These are phyloP conservation scores for Pyrenopolyporus hunteri DNA, from an alignment of 495 filamentous ascomycete genomes.

Conservation along the genomic window DNA sequence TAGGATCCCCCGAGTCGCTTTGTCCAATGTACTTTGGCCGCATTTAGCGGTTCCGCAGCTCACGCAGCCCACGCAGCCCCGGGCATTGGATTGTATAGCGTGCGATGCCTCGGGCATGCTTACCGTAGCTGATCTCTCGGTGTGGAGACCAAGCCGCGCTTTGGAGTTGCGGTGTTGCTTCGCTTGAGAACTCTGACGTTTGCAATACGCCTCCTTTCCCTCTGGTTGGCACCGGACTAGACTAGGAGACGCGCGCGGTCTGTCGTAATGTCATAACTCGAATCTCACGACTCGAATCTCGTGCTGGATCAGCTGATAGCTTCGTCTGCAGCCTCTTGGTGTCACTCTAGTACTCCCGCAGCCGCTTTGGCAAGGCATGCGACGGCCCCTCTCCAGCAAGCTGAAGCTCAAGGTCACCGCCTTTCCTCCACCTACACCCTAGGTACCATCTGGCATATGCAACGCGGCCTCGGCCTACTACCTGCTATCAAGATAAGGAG, in stretches of 20 bases:
- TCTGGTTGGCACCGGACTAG: conserved; percentile 2
- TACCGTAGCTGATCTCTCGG: not conserved
- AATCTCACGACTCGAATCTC: conserved; percentile 12
- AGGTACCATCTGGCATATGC: conserved; percentile 40
- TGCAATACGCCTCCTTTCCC: conserved; percentile 34
- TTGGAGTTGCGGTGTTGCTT: conserved; percentile 5
- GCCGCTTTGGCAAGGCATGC: conserved; percentile 5
- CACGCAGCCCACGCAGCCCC: not conserved
- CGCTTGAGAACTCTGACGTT: conserved; percentile 24
- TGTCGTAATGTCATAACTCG: conserved; percentile 22
- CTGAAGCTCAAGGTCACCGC: conserved; percentile 22
- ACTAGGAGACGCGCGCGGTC: conserved; percentile 1
- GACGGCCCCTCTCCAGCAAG: conserved; percentile 8
- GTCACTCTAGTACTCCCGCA: conserved; percentile 30
- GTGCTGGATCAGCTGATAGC: conserved; percentile 36
- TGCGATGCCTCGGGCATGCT: not conserved
- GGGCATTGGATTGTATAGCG: not conserved
- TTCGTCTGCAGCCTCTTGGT: conserved; percentile 37
- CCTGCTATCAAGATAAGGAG: conserved; percentile 36
- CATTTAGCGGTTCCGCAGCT: conserved; percentile 11
- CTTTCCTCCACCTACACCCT: conserved; percentile 26
- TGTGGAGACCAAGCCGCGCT: conserved; percentile 15
- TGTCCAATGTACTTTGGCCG: conserved; percentile 26
- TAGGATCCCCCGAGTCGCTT: conserved; percentile 20
- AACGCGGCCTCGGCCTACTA: conserved; percentile 27